A percentile compares a stretch with the other conserved stretches of the same genome.
These are phyloP conservation scores for Aspergillus carbonarius DNA, from an alignment of 2,329 filamentous ascomycete species.

Conservation along the genomic window DNA sequence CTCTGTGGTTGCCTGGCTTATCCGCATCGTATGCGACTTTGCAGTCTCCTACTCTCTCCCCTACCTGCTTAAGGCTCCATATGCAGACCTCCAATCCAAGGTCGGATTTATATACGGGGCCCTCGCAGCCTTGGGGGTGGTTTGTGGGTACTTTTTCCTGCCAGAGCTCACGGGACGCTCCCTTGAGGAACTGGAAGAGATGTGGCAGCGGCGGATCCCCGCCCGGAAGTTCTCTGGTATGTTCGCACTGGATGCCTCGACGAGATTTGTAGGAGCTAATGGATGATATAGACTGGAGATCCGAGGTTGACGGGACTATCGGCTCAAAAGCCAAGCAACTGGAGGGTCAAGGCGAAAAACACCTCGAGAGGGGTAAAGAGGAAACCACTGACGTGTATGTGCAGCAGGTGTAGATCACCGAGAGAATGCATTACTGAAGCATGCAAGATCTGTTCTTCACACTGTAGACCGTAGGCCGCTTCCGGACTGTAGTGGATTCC, in stretches of 20 bases:
- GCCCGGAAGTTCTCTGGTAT: not conserved
- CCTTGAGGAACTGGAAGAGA: conserved; percentile 6
- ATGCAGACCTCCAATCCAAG: not conserved
- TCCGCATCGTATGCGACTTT: not conserved
- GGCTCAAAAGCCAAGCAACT: not conserved
- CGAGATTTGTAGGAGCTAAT: not conserved
- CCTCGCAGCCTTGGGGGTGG: not conserved
- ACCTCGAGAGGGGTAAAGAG: not conserved
- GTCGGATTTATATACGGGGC: conserved; percentile 8
- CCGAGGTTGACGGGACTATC: not conserved
- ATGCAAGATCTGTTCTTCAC: too few species aligned
- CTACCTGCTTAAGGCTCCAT: not conserved
- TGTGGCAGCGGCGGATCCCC: conserved; percentile 3
- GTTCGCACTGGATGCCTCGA: not conserved
- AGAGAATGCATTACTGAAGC: too few species aligned
- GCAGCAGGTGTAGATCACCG: not conserved
- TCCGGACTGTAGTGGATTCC: too few species aligned
- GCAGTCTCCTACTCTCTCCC: conserved; percentile 7
- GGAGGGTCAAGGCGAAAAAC: not conserved
- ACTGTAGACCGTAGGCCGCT: too few species aligned
- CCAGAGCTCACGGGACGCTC: conserved; percentile 8
- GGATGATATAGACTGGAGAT: not conserved
- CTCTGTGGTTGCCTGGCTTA: not conserved
- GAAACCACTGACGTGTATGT: not conserved
- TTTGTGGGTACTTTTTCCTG: conserved; percentile 3